Percentiles rank a stretch among this genome's conserved stretches.
Evolutionary conservation across 768 basidiomycete genomes (phyloP).

Genomic region (Xanthoconium purpureum): DNA sequence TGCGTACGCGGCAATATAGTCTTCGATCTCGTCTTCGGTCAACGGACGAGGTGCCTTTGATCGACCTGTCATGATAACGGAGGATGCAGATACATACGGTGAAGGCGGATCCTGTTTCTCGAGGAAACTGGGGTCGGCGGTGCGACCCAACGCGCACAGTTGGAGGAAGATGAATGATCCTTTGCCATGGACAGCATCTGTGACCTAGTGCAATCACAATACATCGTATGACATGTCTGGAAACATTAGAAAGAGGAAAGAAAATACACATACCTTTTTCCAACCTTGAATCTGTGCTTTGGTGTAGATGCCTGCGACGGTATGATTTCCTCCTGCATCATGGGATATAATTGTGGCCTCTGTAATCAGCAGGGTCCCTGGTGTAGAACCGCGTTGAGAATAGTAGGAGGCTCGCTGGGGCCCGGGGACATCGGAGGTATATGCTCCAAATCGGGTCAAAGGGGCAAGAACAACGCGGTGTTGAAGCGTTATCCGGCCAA

Average conservation of each 20-base stretch:
- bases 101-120: not conserved
- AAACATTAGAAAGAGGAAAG: too few relatives aligned
- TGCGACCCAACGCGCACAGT: not conserved
- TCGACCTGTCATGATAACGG: not conserved
- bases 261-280: conserved; percentile 36
- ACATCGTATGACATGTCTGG: not conserved
- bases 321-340: too few relatives aligned
- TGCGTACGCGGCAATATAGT: not conserved
- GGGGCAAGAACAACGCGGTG: too few relatives aligned
- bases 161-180: conserved; percentile 36
- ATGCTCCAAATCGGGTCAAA: too few relatives aligned
- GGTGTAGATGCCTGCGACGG: too few relatives aligned
- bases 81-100: not conserved
- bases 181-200: conserved; percentile 48
- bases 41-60: not conserved
- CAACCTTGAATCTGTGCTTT: conserved; percentile 24
- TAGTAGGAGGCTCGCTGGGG: too few relatives aligned
- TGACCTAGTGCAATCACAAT: not conserved
- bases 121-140: not conserved
- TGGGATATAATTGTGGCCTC: too few relatives aligned
- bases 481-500: too few relatives aligned
- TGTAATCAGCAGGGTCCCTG: too few relatives aligned
- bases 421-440: too few relatives aligned
- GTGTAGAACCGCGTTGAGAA: too few relatives aligned
- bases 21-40: not conserved